Conservation (phyloP, 164 flowering plant species). For the Vitis rupestris region DNA sequence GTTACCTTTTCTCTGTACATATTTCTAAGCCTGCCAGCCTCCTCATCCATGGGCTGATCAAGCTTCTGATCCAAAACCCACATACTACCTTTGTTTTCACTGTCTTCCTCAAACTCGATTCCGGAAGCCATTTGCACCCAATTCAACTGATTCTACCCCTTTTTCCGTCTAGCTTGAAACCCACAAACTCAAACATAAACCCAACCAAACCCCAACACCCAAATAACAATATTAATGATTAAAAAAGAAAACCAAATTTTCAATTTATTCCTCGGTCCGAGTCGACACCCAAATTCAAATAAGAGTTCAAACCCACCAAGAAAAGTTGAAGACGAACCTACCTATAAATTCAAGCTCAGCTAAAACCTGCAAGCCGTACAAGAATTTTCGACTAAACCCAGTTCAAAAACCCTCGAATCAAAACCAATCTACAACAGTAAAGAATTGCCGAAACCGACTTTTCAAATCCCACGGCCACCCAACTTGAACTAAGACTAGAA, state of each 20-base stretch:
- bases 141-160: background rate
- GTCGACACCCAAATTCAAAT: background rate
- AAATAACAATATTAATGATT: background rate
- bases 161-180: background rate
- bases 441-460: background rate
- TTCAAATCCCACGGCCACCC: background rate
- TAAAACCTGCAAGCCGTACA: background rate
- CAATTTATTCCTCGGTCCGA: background rate
- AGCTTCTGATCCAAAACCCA: slow-evolving; percentile 96
- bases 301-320: background rate
- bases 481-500: background rate
- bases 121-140: slow-evolving; percentile 27
- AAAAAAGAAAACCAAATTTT: background rate
- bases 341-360: background rate
- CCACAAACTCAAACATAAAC: background rate
- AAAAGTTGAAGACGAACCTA: slow-evolving; percentile 5
- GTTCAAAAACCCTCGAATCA: background rate
- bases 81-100: slow-evolving; percentile 62
- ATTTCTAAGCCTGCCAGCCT: slow-evolving; percentile 78
- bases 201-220: background rate
- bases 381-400: background rate
- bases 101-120: slow-evolving; percentile 38
- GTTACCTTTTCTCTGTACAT: slow-evolving; percentile 80
- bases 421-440: background rate
- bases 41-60: slow-evolving; percentile 99